Base-by-base conservation (phyloP, 73 alveolate genomes). In the Paramecium octaurelia region DNA sequence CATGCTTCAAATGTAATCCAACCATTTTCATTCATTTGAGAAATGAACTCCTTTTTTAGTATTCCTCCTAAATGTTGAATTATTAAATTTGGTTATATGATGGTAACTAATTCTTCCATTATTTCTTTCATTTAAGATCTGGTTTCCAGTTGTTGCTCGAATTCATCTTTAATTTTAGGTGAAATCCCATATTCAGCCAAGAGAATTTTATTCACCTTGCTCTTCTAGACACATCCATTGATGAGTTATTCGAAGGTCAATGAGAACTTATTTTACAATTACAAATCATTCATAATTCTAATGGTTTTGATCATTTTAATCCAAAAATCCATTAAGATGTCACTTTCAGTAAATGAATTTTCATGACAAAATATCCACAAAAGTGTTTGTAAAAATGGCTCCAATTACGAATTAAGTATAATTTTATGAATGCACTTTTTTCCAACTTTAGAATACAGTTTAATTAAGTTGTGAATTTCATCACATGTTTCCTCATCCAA, bases 301-400 rank as follows among this genome's bases (percentile, higher is more conserved):
- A 80, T 20, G 18, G 91, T 80, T 35, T 46, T 80, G 38, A 80
- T 44, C 46, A 80, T 31, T 80, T 46, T 80, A n/a, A 80, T 80
- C 76, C 70, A 80, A 35, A 80, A 80, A 44, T 42, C 75, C 43
- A 27, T 43, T 48, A 44, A 35, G 9, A 23, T 21, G n/a, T 80
- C 91, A 44, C 46, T 46, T 8, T 23, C 70, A 44, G n/a, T 43
- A 44, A 0, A 21, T 8, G 91, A 44, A 44, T 80, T 80, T 20
- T 34, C 46, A 80, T 80, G 76, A 21, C 50, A 42, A 42, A 80
- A 80, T 8, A 80, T 80, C 34, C n/a, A 8, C 6, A 80, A 44
- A 3, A 80, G 6, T 1, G 48, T 48, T 24, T 40, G 9, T 20
- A 80, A 23, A 80, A 24, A 80, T 21, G 48, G 16, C 8, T 73